phyloP scores from a whole-genome alignment of 2,329 filamentous ascomycete genomes.

The Lecanicillium sp. region DNA sequence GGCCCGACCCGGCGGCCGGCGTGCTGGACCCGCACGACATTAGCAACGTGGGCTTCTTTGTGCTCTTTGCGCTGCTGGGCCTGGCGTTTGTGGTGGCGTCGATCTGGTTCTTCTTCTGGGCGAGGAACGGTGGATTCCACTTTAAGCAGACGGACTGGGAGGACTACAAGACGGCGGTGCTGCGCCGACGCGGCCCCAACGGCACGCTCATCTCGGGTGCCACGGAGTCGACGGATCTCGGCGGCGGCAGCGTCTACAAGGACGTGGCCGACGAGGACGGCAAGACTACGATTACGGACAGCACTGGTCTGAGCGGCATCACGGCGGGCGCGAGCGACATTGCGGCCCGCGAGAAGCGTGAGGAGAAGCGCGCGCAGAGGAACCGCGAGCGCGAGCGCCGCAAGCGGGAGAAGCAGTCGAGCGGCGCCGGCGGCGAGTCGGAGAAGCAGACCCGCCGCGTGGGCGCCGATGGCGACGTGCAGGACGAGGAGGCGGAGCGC shows the following conservation, averaged over 20 bases:
- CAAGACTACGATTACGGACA: constrained; percentile 40
- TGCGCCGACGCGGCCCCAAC: constrained; percentile 83
- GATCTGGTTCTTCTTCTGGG: constrained; percentile 99
- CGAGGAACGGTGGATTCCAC: constrained; percentile 88
- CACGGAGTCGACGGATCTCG: constrained; percentile 74
- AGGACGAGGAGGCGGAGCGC: constrained; percentile 60
- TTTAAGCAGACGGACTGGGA: constrained; percentile 90
- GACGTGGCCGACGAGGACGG: constrained; percentile 53
- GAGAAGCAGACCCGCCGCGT: constrained; percentile 33
- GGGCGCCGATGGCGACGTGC: constrained; percentile 50
- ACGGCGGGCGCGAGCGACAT: constrained; percentile 54
- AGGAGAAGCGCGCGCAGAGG: constrained; percentile 46
- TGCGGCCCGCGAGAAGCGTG: constrained; percentile 48
- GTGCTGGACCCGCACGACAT: constrained; percentile 49
- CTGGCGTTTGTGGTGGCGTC: constrained; percentile 64
- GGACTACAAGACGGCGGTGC: constrained; percentile 92
- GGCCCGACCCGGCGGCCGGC: constrained; percentile 38
- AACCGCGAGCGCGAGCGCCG: constrained; percentile 30
- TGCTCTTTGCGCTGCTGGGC: constrained; percentile 79
- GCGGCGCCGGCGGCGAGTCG: constrained; percentile 22
- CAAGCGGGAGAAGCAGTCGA: constrained; percentile 38
- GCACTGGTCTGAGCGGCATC: constrained; percentile 45
- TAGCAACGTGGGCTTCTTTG: constrained; percentile 69
- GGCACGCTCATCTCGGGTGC: constrained; percentile 79
- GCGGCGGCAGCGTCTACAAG: constrained; percentile 81